Evolutionary conservation across 129 eudicot genomes (phyloP), one percentile per base, ranked within the genome.

Genomic region (Arctium lappa): DNA sequence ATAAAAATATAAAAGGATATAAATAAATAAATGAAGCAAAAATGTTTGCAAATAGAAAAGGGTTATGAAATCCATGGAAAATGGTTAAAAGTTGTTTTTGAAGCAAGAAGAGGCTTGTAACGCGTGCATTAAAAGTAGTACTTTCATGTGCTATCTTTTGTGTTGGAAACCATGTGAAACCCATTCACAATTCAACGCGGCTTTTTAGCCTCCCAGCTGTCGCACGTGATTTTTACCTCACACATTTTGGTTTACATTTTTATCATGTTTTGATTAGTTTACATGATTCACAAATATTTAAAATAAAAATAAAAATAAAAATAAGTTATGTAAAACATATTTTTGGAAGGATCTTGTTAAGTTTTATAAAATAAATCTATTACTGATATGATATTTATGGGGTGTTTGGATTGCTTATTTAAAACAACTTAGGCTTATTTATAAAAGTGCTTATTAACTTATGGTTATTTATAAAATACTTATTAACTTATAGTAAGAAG

Each of bases 111-210:
- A 71, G 48, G 82, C 53, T 77, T 77, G 86, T 83, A 83, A 66
- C 62, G 53, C 69, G 38, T 83, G 86, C 82, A 56, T 6, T 7
- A 83, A 83, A 83, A 71, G 86, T 15, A 38, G 79, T 70, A 71
- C 73, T 36, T 48, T 72, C 3, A 18, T 60, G 30, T 16, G 68
- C 2, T 0, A 16, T 60, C 68, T 60, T 56, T 16, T 73, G 53
- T 83, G 86, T 53, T 83, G 18, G 78, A 71, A 77, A 70, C 74
- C 86, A 77, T 83, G 86, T 76, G 86, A 83, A 53, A 30, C 82
- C 77, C 77, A 75, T 82, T 76, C 77, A 76, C 77, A 72, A 16
- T 76, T 30, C 77, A 34, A 76, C 63, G 44, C 81, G 53, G 56
- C 48, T 76, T 81, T 46, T 71, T 69, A 77, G 82, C 86, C 34